Evolutionary conservation across 441 rosid species (phyloP).

Genomic region (Populus hybrid): DNA sequence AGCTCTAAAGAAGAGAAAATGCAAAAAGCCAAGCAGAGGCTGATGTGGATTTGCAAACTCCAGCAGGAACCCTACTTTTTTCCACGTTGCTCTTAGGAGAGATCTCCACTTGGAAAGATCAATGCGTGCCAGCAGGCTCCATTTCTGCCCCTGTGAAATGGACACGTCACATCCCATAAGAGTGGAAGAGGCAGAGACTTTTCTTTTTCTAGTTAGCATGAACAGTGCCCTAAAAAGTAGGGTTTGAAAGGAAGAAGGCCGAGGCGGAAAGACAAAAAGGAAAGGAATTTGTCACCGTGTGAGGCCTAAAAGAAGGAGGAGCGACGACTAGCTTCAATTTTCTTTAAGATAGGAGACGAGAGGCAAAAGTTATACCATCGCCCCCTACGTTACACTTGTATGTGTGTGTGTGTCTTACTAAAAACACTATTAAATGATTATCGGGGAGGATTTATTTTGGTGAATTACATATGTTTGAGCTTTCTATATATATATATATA

Average conservation of each 20-base stretch:
- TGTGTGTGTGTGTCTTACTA: background rate
- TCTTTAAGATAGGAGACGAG: background rate
- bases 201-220: background rate
- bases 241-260: background rate
- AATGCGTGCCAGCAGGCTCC: conserved; percentile 5
- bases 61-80: background rate
- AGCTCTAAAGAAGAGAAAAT: background rate
- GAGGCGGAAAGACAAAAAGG: background rate
- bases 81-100: conserved; percentile 6
- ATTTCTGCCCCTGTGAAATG: background rate
- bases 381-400: too few relatives aligned
- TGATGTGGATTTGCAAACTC: conserved; percentile 30
- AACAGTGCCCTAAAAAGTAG: background rate
- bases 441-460: background rate
- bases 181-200: background rate
- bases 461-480: background rate
- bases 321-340: background rate
- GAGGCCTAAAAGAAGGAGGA: background rate
- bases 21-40: background rate
- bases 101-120: conserved; percentile 32
- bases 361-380: background rate
- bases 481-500: background rate
- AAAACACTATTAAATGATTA: background rate
- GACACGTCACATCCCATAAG: conserved; percentile 8
- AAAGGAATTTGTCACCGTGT: background rate